phyloP scores from a whole-genome alignment of 176 grass and related monocot species.

The Stipa capillata region DNA sequence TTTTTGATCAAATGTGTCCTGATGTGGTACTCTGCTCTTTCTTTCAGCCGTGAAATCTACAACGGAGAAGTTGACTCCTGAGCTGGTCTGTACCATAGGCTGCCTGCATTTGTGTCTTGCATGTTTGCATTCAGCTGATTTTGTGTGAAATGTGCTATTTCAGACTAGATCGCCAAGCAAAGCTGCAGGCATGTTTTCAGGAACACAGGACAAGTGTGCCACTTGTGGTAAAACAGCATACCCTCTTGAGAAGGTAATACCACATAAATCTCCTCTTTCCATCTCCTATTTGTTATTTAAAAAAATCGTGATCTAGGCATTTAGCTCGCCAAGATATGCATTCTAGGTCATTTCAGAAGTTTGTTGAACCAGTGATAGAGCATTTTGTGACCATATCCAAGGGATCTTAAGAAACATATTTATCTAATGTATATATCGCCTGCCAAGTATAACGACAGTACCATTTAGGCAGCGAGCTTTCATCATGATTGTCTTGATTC shows the following conservation, averaged over 20 bases:
- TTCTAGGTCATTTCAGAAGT: neutral
- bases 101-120: neutral
- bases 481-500: neutral
- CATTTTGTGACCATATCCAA: neutral
- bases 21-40: neutral
- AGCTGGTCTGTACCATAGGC: constrained; percentile 36
- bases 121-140: neutral
- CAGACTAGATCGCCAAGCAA: constrained; percentile 94
- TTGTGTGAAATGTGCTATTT: neutral
- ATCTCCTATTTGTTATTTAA: neutral
- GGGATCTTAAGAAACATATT: no score
- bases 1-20: neutral
- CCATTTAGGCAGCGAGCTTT: neutral
- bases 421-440: no score
- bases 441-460: neutral
- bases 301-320: neutral
- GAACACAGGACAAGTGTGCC: constrained; percentile 96
- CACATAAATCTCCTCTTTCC: no score
- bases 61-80: constrained; percentile 43
- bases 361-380: neutral
- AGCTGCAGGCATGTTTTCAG: constrained; percentile 89
- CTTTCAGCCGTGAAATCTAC: constrained; percentile 65
- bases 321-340: neutral
- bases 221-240: constrained; percentile 95
- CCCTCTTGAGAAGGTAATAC: constrained; percentile 88